phyloP scores from a whole-genome alignment of 768 basidiomycete genomes.

The Kwoniella mangroviensis region DNA sequence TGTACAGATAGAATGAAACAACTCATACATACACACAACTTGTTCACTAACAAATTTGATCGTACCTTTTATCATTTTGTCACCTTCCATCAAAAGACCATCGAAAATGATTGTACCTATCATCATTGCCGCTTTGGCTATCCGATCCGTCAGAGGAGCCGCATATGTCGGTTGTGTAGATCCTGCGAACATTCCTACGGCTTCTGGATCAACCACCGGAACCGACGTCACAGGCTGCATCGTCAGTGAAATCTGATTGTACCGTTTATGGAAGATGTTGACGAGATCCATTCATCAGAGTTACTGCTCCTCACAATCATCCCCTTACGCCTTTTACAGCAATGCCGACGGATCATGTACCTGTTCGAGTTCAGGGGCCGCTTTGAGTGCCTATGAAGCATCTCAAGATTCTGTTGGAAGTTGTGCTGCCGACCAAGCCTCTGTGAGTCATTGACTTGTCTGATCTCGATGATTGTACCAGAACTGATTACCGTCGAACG shows the following conservation, averaged over 20 bases:
- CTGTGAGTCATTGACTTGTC: not conserved
- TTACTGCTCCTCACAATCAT: not conserved
- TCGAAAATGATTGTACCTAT: constrained; percentile 15
- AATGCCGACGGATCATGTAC: not conserved
- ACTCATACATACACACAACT: not conserved
- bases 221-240: not conserved
- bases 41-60: not conserved
- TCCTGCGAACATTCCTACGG: not conserved
- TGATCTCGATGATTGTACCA: too few relatives aligned
- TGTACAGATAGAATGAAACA: not conserved
- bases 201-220: not conserved
- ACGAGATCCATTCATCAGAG: not conserved
- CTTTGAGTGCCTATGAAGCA: not conserved
- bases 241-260: constrained; percentile 6
- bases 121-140: constrained; percentile 1
- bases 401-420: not conserved
- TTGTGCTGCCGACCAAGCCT: not conserved
- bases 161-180: constrained; percentile 10
- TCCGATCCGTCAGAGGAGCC: constrained; percentile 1
- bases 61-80: not conserved
- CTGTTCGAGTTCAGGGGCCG: not conserved
- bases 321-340: not conserved
- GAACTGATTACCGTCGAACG: too few relatives aligned
- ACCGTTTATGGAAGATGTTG: too few relatives aligned
- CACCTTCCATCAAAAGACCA: not conserved